A percentile compares a stretch with the other conserved stretches of the same genome.
Conservation (phyloP, 1,284 basidiomycete species). For the Cutaneotrichosporon sp. region DNA sequence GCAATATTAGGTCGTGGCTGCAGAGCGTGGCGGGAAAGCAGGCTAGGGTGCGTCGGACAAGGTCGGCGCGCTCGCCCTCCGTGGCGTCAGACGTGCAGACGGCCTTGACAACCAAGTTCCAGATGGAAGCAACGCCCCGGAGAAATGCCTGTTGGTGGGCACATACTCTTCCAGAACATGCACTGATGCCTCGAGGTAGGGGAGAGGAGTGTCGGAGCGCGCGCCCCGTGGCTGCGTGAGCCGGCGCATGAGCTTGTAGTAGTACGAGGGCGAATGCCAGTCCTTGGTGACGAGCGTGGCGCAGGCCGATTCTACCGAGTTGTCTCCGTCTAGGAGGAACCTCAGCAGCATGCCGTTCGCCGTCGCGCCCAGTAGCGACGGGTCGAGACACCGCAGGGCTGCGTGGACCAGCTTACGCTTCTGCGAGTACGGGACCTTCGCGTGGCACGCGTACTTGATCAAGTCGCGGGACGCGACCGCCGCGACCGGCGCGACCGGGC, state of each 20-base stretch:
- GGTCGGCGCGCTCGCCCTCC: background rate
- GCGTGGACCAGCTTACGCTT: conserved; percentile 7
- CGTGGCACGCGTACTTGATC: too few species aligned
- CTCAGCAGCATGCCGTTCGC: conserved; percentile 6
- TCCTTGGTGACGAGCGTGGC: background rate
- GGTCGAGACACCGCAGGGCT: background rate
- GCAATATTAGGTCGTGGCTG: too few species aligned
- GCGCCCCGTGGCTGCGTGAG: too few species aligned
- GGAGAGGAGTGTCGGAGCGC: too few species aligned
- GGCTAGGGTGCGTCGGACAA: conserved; percentile 4
- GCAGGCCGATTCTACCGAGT: background rate
- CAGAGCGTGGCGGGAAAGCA: conserved; percentile 6
- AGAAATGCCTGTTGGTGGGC: background rate
- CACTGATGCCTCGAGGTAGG: conserved; percentile 9
- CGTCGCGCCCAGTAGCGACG: background rate
- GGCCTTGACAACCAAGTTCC: background rate
- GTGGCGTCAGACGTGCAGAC: background rate
- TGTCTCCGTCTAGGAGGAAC: conserved; percentile 12
- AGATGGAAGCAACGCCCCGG: background rate
- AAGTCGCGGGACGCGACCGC: too few species aligned
- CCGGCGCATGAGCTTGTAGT: too few species aligned
- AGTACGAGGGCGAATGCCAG: background rate
- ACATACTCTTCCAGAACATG: conserved; percentile 10
- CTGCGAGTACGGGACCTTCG: too few species aligned
- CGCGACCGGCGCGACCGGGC: too few species aligned